These are phyloP conservation scores for Brassica nigra DNA, from an alignment of 345 rosid genomes.

Conservation along the genomic window DNA sequence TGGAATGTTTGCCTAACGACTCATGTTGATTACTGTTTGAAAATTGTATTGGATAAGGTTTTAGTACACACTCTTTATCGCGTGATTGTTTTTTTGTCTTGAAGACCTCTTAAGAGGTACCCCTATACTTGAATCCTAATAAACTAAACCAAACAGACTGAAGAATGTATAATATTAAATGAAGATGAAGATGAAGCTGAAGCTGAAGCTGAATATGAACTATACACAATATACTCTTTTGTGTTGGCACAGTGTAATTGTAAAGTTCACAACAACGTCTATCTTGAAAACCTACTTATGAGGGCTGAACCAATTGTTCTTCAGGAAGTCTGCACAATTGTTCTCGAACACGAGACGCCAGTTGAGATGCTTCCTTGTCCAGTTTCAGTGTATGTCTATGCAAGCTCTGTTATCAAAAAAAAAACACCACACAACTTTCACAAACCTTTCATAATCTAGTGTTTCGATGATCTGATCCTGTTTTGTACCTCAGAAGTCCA, in stretches of 20 bases:
- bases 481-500: conserved; percentile 87
- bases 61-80: background rate
- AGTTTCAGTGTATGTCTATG: conserved; percentile 51
- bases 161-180: background rate
- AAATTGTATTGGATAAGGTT: background rate
- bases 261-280: conserved; percentile 28
- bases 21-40: conserved; percentile 5
- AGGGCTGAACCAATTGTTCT: conserved; percentile 49
- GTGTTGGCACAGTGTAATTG: conserved; percentile 15
- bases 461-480: background rate
- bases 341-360: conserved; percentile 59
- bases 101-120: background rate
- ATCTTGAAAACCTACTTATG: conserved; percentile 16
- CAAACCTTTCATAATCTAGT: background rate
- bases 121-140: background rate
- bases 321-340: conserved; percentile 50
- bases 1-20: conserved; percentile 22
- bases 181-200: background rate
- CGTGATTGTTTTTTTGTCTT: background rate
- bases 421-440: background rate
- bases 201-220: conserved; percentile 23
- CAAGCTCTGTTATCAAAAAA: conserved; percentile 59
- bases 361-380: conserved; percentile 58
- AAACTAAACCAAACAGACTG: background rate
- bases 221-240: conserved; percentile 33